Percentiles rank a stretch among this genome's conserved stretches.
These are phyloP conservation scores for Asparagopsis taxiformis DNA, from an alignment of 31 red algal species.

Conservation along the genomic window DNA sequence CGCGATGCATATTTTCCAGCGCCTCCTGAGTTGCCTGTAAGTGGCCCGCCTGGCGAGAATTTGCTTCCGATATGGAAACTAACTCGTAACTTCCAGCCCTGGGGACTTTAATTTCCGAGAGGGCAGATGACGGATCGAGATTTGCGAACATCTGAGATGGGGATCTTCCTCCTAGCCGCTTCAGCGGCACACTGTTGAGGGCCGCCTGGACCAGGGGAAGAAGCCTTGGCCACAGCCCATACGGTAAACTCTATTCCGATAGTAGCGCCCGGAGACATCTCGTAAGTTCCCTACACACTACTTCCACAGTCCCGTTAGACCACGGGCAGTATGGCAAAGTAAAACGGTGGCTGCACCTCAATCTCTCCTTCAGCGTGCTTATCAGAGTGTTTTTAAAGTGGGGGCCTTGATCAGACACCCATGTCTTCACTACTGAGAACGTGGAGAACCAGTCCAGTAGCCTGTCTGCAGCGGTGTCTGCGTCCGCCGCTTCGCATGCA, in stretches of 20 bases:
- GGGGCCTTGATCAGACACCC: slow-evolving; percentile 3
- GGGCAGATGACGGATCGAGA: too few species aligned
- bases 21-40: background rate
- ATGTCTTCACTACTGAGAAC: background rate
- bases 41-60: background rate
- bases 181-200: background rate
- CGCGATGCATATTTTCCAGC: background rate
- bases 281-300: background rate
- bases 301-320: slow-evolving; percentile 11
- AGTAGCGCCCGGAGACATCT: background rate
- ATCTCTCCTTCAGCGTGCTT: background rate
- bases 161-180: too few species aligned
- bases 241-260: background rate
- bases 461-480: background rate
- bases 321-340: slow-evolving; percentile 2
- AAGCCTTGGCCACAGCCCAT: background rate
- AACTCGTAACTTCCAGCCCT: too few species aligned
- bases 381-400: slow-evolving; percentile 13
- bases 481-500: background rate
- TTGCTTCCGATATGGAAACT: background rate
- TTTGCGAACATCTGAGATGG: too few species aligned
- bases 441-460: slow-evolving; percentile 2
- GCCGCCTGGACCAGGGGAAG: background rate
- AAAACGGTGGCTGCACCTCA: background rate
- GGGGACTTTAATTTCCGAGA: too few species aligned